Base-by-base conservation (phyloP, 1,284 basidiomycete genomes). In the Xerocomus nothofagi region DNA sequence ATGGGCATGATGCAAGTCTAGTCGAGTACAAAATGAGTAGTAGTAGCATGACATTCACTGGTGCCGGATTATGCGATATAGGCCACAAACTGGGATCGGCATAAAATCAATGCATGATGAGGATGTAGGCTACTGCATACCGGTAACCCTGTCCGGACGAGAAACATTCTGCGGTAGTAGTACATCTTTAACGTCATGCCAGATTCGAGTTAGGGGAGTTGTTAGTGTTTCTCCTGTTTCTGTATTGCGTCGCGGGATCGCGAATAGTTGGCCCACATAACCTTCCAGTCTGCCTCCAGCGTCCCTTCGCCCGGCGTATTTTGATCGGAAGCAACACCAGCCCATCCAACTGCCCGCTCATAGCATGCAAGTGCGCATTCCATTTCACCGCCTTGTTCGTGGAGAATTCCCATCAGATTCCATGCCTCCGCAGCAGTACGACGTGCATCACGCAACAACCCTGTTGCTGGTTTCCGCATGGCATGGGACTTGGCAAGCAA, bases 401-500 rank as follows among this genome's bases (percentile, higher is more conserved):
- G 57, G 18, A 88, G 65, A 47, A 80, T 66, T 3, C 76, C 77
- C 47, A 81, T 67, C 23, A 88, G 67, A 49, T 74, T 76, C 79
- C 91, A 91, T 8, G 82, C 81, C 66, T 84, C 82, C 0, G 81
- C 81, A 12, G 86, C 83, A 15, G 84, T 82, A 31, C 86, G 74
- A 15, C 83, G 76, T 14, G 88, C 79, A 60, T 90, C 86, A 20
- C 84, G 79, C 36, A 90, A 73, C 6, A 90, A 68, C 38, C 73
- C 74, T 36, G 60, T 66, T n/a, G 88, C 84, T 1, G 81, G 79
- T 47, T 73, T 76, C 40, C 68, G 72, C 72, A 86, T 77, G 31
- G 73, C 70, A 32, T 59, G 67, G 10, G 79, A 81, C 48, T 72
- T 69, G 3, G 63, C 57, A 59, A 78, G 84, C 11, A 59, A 60